These are phyloP conservation scores for Auriculariales sp. DNA, from an alignment of 768 basidiomycete species.

Conservation along the genomic window DNA sequence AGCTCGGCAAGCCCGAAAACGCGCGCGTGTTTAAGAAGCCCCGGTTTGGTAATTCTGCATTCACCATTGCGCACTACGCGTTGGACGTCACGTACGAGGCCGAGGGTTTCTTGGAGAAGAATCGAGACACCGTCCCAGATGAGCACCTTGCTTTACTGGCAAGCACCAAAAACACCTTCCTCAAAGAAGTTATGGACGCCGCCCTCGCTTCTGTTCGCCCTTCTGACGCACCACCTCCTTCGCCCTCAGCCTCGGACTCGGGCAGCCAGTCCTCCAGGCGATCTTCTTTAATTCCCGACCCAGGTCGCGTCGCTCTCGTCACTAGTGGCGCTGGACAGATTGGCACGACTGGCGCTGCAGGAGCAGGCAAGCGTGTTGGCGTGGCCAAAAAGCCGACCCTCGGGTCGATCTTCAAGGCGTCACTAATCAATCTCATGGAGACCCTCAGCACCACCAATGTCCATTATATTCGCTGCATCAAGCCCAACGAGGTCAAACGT, in stretches of 20 bases:
- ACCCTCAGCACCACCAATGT: constrained; percentile 95
- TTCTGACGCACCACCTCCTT: constrained; percentile 52
- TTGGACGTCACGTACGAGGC: constrained; percentile 97
- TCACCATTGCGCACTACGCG: constrained; percentile 97
- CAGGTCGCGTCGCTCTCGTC: constrained; percentile 63
- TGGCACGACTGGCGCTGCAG: constrained; percentile 17
- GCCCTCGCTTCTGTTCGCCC: constrained; percentile 63
- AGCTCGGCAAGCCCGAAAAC: constrained; percentile 74
- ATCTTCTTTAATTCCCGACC: constrained; percentile 77
- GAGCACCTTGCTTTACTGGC: constrained; percentile 88
- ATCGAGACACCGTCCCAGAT: constrained; percentile 95
- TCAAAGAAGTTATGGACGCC: constrained; percentile 88
- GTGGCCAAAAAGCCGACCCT: constrained; percentile 86
- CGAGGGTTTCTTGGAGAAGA: constrained; percentile 98
- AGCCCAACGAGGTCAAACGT: constrained; percentile 91
- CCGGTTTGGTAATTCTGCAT: constrained; percentile 86
- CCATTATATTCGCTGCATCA: constrained; percentile 98
- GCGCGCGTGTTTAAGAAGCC: constrained; percentile 94
- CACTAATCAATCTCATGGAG: constrained; percentile 87
- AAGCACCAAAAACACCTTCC: constrained; percentile 77
- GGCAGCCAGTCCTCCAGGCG: constrained; percentile 66
- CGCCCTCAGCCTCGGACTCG: constrained; percentile 67
- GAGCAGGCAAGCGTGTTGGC: constrained; percentile 42
- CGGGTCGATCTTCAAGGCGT: constrained; percentile 96
- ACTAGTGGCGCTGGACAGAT: constrained; percentile 22